Percentiles rank a stretch among this genome's conserved stretches.
phyloP scores from a whole-genome alignment of 75 land plant species.

The Chamaecyparis obtusa region DNA sequence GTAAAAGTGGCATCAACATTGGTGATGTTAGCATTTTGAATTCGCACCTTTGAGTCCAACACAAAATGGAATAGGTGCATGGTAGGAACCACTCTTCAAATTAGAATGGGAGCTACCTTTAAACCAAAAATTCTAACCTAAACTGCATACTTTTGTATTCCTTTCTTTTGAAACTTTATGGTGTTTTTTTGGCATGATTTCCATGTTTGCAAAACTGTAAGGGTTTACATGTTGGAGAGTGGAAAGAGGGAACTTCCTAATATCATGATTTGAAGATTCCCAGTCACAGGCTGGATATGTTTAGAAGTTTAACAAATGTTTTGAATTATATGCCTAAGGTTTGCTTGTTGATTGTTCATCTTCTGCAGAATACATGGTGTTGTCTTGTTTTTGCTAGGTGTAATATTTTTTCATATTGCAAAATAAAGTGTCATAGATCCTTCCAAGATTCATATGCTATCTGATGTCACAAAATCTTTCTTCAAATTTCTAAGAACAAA shows the following conservation, averaged over 20 bases:
- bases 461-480: neutral
- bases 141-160: too few species aligned
- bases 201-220: neutral
- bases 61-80: too few species aligned
- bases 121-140: too few species aligned
- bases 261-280: neutral
- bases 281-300: neutral
- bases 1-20: too few species aligned
- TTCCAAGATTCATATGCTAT: neutral
- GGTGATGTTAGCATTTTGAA: too few species aligned
- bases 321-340: neutral
- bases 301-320: neutral
- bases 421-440: neutral
- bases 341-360: neutral
- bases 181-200: neutral
- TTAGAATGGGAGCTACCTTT: too few species aligned
- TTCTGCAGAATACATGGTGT: neutral
- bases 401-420: neutral
- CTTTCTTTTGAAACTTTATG: too few species aligned
- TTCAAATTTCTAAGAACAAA: neutral
- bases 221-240: neutral
- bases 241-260: neutral
- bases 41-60: too few species aligned
- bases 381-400: neutral
- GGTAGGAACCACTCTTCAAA: too few species aligned